Conservation (phyloP, 2,329 filamentous ascomycete species). For the Tolypocladium capitatum region DNA sequence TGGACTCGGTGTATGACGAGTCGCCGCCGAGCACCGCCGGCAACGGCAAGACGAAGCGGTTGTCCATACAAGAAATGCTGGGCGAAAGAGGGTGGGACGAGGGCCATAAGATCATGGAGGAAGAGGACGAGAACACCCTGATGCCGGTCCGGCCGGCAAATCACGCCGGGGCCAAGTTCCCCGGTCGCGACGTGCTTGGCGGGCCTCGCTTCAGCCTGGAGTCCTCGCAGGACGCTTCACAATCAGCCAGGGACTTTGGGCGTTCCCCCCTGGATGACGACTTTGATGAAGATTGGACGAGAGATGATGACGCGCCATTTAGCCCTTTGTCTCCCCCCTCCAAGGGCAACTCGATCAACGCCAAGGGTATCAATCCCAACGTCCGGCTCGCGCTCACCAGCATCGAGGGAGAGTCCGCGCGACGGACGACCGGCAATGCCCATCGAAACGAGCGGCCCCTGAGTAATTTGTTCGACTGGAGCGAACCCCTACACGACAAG, state of each 20-base stretch:
- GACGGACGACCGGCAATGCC: constrained; percentile 6
- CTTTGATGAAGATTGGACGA: constrained; percentile 50
- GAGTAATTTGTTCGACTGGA: constrained; percentile 69
- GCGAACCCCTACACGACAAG: constrained; percentile 53
- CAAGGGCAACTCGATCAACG: constrained; percentile 36
- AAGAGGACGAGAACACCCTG: constrained; percentile 44
- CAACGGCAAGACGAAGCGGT: constrained; percentile 37
- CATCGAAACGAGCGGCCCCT: constrained; percentile 34
- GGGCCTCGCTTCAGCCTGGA: constrained; percentile 16
- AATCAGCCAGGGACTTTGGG: constrained; percentile 27
- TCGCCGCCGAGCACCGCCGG: constrained; percentile 49
- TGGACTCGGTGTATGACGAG: constrained; percentile 74
- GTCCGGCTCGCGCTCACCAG: constrained; percentile 39
- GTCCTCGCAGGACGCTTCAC: constrained; percentile 18
- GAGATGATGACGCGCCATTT: constrained; percentile 36
- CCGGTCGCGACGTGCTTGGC: constrained; percentile 3
- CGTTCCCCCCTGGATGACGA: constrained; percentile 47
- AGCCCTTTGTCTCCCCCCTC: constrained; percentile 46
- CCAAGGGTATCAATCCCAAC: constrained; percentile 37
- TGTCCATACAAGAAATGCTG: constrained; percentile 47
- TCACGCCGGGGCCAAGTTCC: constrained; percentile 11
- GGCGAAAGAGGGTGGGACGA: constrained; percentile 41
- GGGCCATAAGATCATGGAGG: constrained; percentile 46
- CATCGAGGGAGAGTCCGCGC: constrained; percentile 33
- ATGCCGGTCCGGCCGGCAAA: constrained; percentile 34